phyloP scores from a whole-genome alignment of 1,284 basidiomycete genomes.

The Neotropicomus parvogracilis region DNA sequence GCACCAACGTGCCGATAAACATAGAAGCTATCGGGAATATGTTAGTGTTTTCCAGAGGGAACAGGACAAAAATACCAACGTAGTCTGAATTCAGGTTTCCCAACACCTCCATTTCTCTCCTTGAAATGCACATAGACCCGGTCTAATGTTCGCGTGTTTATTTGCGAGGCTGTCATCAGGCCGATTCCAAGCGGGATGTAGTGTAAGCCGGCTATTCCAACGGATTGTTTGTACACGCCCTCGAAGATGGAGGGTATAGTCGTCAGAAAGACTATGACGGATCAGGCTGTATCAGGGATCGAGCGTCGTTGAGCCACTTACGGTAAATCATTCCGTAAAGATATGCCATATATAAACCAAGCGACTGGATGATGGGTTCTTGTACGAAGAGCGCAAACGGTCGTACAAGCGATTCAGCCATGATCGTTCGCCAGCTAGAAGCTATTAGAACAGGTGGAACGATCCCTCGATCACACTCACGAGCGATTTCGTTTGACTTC shows the following conservation, averaged over 20 bases:
- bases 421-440: slow-evolving; percentile 37
- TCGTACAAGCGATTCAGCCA: slow-evolving; percentile 39
- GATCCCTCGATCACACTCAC: slow-evolving; percentile 32
- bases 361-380: slow-evolving; percentile 48
- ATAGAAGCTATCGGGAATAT: slow-evolving; percentile 45
- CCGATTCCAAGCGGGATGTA: slow-evolving; percentile 54
- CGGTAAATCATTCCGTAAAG: slow-evolving; percentile 53
- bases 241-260: slow-evolving; percentile 63
- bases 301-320: slow-evolving; percentile 30
- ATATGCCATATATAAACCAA: slow-evolving; percentile 49
- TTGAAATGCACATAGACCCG: slow-evolving; percentile 43
- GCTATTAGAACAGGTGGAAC: not conserved
- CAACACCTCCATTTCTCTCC: slow-evolving; percentile 41
- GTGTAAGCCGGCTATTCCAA: slow-evolving; percentile 57
- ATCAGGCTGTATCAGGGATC: slow-evolving; percentile 2
- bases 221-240: slow-evolving; percentile 44
- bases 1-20: slow-evolving; percentile 51
- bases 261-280: slow-evolving; percentile 53
- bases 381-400: slow-evolving; percentile 46
- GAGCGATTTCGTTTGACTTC: slow-evolving; percentile 40
- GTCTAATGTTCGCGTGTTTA: slow-evolving; percentile 49
- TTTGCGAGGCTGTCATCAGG: slow-evolving; percentile 42
- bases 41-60: not conserved
- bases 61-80: slow-evolving; percentile 19
- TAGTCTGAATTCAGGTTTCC: slow-evolving; percentile 47